Percentiles rank a stretch among this genome's conserved stretches.
Evolutionary conservation across 306 rosid genomes (phyloP).

Genomic region (Vachellia pachyceras): DNA sequence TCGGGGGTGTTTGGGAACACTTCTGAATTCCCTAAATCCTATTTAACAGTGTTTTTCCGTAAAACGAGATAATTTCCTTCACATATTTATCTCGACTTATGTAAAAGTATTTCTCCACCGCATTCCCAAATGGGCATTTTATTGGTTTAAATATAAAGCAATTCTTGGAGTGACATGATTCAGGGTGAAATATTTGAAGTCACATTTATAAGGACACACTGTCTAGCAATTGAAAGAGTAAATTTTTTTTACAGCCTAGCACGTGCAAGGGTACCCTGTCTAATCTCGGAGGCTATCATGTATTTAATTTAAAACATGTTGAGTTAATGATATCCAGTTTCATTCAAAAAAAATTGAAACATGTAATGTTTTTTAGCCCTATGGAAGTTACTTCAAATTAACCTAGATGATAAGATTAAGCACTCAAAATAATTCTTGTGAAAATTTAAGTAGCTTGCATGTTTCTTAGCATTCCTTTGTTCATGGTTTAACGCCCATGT

Average conservation of each 20-base stretch:
- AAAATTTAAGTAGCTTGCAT: background rate
- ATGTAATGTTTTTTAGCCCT: background rate
- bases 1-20: too few species aligned
- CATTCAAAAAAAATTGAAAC: too few species aligned
- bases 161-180: background rate
- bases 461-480: slow-evolving; percentile 32
- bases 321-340: too few species aligned
- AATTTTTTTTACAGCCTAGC: background rate
- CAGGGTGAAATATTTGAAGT: background rate
- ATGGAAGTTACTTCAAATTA: slow-evolving; percentile 23
- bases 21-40: too few species aligned
- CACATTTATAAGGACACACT: background rate
- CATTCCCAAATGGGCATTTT: too few species aligned
- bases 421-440: background rate
- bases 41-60: too few species aligned
- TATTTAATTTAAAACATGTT: slow-evolving; percentile 1
- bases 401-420: background rate
- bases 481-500: slow-evolving; percentile 16
- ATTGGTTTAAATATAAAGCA: background rate
- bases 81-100: too few species aligned
- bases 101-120: too few species aligned
- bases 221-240: slow-evolving; percentile 12
- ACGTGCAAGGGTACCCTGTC: background rate
- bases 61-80: too few species aligned
- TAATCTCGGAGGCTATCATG: slow-evolving; percentile 14